Base-by-base conservation (phyloP, 1,139 yeast genomes). In the Hyphopichia burtonii region DNA sequence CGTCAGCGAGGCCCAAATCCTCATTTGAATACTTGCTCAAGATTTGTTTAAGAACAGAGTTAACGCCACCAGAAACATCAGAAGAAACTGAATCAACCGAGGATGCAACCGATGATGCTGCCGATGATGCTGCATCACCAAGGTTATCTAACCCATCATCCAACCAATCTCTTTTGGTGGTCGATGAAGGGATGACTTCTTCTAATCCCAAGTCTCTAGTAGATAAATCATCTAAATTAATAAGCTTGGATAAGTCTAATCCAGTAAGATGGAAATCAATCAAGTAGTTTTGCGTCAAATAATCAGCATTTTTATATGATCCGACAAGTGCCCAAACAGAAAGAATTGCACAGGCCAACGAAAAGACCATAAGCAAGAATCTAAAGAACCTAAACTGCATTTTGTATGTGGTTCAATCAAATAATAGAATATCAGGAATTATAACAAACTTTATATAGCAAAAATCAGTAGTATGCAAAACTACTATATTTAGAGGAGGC, bases 1-100 rank as follows among this genome's bases (percentile, higher is more conserved):
- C 78, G 39, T 80, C 80, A 6, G 86, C 67, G 27, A 85, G 62
- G 1, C 88, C 87, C 36, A 80, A 55, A 33, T 59, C 60, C 15
- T 47, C 37, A 37, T 62, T 62, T 6, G 52, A 44, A 14, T 59
- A 53, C 36, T 49, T 48, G 28, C 37, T 39, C 12, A 59, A 44
- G 19, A 51, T 36, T n/a, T 40, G 35, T n/a, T 53, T 51, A 17
- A 56, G 49, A 12, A 52, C 50, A 37, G 41, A 41, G 8, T 31
- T 23, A 8, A 44, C 40, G 16, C 34, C 41, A 22, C 38, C 27
- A 15, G 41, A 20, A 8, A 39, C 33, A 12, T 40, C 35, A 43
- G 54, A 44, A 7, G 53, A 51, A 45, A 50, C 37, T 31, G 35
- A 25, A 18, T 12, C 8, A n/a, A 15, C 31, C 3, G 31, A 28